Evolutionary conservation across 306 rosid genomes (phyloP).

Genomic region (Lathyrus sativus): DNA sequence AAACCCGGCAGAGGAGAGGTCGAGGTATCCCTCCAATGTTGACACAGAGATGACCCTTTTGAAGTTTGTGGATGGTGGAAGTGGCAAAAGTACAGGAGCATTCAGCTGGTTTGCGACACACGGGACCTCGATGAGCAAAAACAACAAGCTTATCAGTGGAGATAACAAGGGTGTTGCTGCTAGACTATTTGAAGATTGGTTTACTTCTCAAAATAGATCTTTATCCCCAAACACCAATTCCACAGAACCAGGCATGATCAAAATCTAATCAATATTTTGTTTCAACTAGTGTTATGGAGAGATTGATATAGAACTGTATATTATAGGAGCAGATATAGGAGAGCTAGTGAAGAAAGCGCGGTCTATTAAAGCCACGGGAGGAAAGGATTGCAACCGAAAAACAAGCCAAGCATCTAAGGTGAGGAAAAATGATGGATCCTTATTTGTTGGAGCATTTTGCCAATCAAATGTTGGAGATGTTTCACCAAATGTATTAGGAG

Average conservation of each 20-base stretch:
- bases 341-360: slow-evolving; percentile 47
- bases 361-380: slow-evolving; percentile 67
- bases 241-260: slow-evolving; percentile 38
- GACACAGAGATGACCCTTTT: slow-evolving; percentile 72
- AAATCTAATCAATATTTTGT: not conserved
- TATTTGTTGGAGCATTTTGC: slow-evolving; percentile 86
- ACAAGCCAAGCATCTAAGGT: slow-evolving; percentile 65
- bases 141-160: slow-evolving; percentile 80
- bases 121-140: slow-evolving; percentile 87
- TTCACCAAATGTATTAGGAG: slow-evolving; percentile 79
- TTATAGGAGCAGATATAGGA: slow-evolving; percentile 35
- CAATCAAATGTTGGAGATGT: slow-evolving; percentile 94
- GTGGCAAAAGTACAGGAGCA: slow-evolving; percentile 56
- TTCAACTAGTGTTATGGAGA: not conserved
- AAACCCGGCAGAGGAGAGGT: slow-evolving; percentile 74
- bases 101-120: slow-evolving; percentile 82
- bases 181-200: slow-evolving; percentile 79
- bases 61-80: slow-evolving; percentile 64
- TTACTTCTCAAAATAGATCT: slow-evolving; percentile 35
- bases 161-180: slow-evolving; percentile 92
- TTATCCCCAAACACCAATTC: slow-evolving; percentile 32
- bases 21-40: slow-evolving; percentile 52
- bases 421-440: slow-evolving; percentile 67
- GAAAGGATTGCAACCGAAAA: slow-evolving; percentile 46
- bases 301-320: not conserved